Conservation (phyloP, 2,329 filamentous ascomycete genomes). For the Exophiala dermatitidis region DNA sequence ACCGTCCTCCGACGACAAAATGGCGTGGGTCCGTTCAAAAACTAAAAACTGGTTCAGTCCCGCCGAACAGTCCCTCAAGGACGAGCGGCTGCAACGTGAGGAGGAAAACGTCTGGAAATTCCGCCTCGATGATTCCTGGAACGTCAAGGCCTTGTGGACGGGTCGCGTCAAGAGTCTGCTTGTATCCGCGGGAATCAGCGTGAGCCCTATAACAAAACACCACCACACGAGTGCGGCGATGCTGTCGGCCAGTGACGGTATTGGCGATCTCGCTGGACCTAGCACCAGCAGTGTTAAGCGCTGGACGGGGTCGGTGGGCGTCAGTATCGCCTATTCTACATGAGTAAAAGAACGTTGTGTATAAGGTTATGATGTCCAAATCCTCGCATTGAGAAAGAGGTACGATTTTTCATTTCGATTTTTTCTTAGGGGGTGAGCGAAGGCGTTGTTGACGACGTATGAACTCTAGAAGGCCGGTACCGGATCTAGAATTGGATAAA, state of each 20-base stretch:
- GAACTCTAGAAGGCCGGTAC: no score
- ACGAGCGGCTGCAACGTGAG: conserved; percentile 56
- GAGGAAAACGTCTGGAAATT: conserved; percentile 85
- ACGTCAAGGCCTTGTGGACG: conserved; percentile 84
- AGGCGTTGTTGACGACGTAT: no score
- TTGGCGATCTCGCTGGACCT: background rate
- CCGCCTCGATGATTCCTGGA: conserved; percentile 78
- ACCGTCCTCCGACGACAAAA: conserved; percentile 38
- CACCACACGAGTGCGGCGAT: no score
- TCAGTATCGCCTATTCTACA: conserved; percentile 26
- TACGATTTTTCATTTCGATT: no score
- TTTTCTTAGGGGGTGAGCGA: no score
- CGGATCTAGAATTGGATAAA: no score
- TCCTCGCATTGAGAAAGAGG: no score
- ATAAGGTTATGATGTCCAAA: no score
- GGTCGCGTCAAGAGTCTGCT: conserved; percentile 85
- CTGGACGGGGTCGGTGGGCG: conserved; percentile 25
- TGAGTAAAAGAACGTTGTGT: conserved; percentile 3
- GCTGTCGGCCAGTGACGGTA: background rate
- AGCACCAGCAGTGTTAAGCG: conserved; percentile 10
- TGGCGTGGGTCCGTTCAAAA: conserved; percentile 40
- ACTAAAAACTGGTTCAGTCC: conserved; percentile 29
- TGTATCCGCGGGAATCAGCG: conserved; percentile 79
- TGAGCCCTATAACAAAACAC: conserved; percentile 49
- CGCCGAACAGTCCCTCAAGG: conserved; percentile 31